Conservation (phyloP, 2,329 filamentous ascomycete species). For the Lomentospora prolificans region DNA sequence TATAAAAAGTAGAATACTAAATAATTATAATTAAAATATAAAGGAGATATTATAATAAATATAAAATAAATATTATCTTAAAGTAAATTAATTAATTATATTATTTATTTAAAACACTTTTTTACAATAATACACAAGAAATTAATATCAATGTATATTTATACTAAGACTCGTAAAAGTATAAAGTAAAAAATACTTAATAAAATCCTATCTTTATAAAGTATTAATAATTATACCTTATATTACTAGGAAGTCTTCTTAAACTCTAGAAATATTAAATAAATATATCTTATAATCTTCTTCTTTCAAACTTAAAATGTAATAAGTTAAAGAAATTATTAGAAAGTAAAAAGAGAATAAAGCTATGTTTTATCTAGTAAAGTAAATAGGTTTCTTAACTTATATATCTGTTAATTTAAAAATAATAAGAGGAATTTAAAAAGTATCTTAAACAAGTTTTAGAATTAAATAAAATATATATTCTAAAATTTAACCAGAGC, state of each 20-base stretch:
- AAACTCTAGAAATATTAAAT: too few species aligned
- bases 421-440: slow-evolving; percentile 10
- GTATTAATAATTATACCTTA: slow-evolving; percentile 13
- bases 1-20: too few species aligned
- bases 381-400: slow-evolving; percentile 10
- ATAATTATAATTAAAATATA: too few species aligned
- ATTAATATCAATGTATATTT: background rate
- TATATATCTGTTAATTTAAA: slow-evolving; percentile 9
- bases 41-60: too few species aligned
- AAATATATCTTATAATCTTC: too few species aligned
- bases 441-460: too few species aligned
- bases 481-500: too few species aligned
- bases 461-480: background rate
- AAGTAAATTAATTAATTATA: too few species aligned
- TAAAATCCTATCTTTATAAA: slow-evolving; percentile 8
- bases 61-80: too few species aligned
- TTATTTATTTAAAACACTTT: too few species aligned
- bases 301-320: slow-evolving; percentile 11
- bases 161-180: background rate
- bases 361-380: slow-evolving; percentile 12
- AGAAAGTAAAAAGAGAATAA: slow-evolving; percentile 12
- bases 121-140: too few species aligned
- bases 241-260: too few species aligned
- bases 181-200: slow-evolving; percentile 7
- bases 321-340: slow-evolving; percentile 11